Percentiles rank a stretch among this genome's conserved stretches.
These are phyloP conservation scores for Multifurca ochricompacta DNA, from an alignment of 768 basidiomycete genomes.

Conservation along the genomic window DNA sequence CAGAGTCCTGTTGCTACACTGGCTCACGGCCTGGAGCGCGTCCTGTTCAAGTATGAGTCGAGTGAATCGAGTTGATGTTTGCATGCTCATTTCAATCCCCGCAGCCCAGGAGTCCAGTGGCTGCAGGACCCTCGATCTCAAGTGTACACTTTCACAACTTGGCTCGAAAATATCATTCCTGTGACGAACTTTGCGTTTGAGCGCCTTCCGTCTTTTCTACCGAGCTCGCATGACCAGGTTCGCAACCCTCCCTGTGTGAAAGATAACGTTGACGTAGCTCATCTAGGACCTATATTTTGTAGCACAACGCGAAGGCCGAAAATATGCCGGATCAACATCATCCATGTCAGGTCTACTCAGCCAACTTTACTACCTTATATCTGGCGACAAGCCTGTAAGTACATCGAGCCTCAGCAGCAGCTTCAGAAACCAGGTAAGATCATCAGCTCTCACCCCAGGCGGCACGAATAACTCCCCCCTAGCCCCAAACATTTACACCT, in stretches of 20 bases:
- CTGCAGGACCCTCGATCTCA: slow-evolving; percentile 77
- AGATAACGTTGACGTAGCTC: background rate
- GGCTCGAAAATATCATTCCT: slow-evolving; percentile 63
- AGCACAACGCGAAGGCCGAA: slow-evolving; percentile 47
- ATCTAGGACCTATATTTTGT: slow-evolving; percentile 56
- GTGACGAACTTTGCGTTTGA: slow-evolving; percentile 83
- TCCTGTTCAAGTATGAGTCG: slow-evolving; percentile 60
- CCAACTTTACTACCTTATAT: slow-evolving; percentile 85
- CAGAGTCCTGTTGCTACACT: slow-evolving; percentile 55
- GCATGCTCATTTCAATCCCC: background rate
- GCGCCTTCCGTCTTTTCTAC: slow-evolving; percentile 62
- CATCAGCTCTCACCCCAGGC: background rate
- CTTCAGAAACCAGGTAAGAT: slow-evolving; percentile 53
- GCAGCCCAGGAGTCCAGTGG: slow-evolving; percentile 84
- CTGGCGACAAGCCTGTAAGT: slow-evolving; percentile 61
- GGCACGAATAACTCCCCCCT: background rate
- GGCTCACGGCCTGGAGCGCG: slow-evolving; percentile 58
- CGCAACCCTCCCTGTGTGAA: slow-evolving; percentile 18
- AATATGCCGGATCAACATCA: slow-evolving; percentile 83
- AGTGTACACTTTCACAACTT: slow-evolving; percentile 77
- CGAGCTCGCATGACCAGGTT: slow-evolving; percentile 71
- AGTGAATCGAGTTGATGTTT: background rate
- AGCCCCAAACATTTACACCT: slow-evolving; percentile 62
- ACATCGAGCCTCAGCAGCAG: slow-evolving; percentile 48
- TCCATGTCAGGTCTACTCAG: slow-evolving; percentile 76